Base-by-base conservation (phyloP, 1,139 yeast genomes). In the Hanseniaspora sp. region DNA sequence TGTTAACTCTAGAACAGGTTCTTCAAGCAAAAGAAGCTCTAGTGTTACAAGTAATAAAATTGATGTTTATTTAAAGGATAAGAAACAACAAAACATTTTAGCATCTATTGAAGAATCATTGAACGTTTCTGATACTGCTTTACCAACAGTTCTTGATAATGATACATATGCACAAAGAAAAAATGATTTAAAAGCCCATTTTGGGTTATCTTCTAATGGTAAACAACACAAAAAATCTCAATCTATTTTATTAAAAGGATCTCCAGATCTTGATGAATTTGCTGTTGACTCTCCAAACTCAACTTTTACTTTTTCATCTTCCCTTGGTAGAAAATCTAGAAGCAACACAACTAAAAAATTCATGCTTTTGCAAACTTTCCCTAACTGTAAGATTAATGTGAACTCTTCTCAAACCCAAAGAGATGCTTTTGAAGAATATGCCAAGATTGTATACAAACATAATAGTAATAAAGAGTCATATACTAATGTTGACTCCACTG, bases 51-150 rank as follows among this genome's bases (percentile, higher is more conserved):
- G 42, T 17, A 48, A 49, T 39, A 77, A 73, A 55, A 62, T 82
- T 43, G 88, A 82, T 59, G 73, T 71, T 46, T 82, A 79, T 61
- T 68, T 87, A 58, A 77, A 75, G 58, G 74, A 78, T 37, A 83
- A 83, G 62, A 86, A 86, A 64, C 95, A 87, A 58, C 95, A 87
- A 64, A 86, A 80, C 64, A 83, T 90, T 41, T 69, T 88, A 52
- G 76, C 84, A 31, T 83, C 96, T 1, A 87, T 92, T 61, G 96
- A 88, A 64, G 90, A 82, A 62, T 79, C 92, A 0, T 74, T 88
- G 58, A 71, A 78, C 1, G 96, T 88, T 63, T 92, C 90, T 67
- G 96, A 90, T 66, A 72, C 69, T 47, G 86, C 80, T 65, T 80
- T 90, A 58, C 81, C 77, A 60, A 78, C 82, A 56, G 86, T 83